Evolutionary conservation across 192 early-diverging fungal species (phyloP).

Genomic region (Gaertneriomyces semiglobifer): DNA sequence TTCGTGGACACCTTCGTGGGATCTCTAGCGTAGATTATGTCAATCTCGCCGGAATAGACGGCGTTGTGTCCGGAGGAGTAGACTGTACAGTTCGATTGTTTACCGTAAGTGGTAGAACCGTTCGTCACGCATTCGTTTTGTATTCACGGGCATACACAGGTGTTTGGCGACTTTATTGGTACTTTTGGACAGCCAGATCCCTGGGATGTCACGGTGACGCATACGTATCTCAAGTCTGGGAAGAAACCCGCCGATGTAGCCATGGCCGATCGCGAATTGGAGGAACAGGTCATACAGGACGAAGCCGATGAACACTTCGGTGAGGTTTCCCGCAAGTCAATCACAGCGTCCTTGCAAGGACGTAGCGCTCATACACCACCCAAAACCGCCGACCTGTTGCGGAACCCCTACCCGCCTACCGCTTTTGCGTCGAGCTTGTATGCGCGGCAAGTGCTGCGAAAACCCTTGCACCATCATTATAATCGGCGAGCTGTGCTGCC

Average conservation of each 20-base stretch:
- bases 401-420: not conserved
- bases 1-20: constrained; percentile 38
- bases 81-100: constrained; percentile 50
- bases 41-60: constrained; percentile 13
- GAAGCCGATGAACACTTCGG: constrained; percentile 10
- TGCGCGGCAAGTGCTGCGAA: constrained; percentile 34
- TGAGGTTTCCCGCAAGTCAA: not conserved
- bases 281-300: constrained; percentile 1
- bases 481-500: constrained; percentile 2
- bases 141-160: constrained; percentile 14
- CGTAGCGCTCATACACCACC: not conserved
- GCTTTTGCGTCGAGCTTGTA: constrained; percentile 11
- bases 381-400: not conserved
- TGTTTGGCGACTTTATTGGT: constrained; percentile 47
- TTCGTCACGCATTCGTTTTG: not conserved
- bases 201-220: constrained; percentile 44
- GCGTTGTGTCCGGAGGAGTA: constrained; percentile 39
- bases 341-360: not conserved
- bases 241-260: constrained; percentile 30
- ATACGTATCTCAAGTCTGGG: constrained; percentile 30
- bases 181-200: constrained; percentile 45
- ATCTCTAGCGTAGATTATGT: constrained; percentile 37
- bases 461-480: constrained; percentile 10
- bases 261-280: not conserved
- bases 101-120: constrained; percentile 30